Evolutionary conservation across 2,329 filamentous ascomycete species (phyloP), one percentile per base, ranked within the genome.

Genomic region (Calonectria hawksworthii): DNA sequence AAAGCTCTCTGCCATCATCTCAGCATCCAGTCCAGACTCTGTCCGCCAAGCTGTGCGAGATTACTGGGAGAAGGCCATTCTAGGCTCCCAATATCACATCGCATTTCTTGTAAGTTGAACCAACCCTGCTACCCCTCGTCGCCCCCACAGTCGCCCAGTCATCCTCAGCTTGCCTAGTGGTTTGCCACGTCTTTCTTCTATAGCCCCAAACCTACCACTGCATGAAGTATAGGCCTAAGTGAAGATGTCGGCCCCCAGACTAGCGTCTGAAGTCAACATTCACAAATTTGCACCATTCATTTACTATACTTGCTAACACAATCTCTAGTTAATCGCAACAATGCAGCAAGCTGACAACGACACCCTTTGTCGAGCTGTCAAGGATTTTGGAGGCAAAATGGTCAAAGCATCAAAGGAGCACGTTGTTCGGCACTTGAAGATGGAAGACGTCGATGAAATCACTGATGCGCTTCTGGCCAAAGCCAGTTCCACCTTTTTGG

Each of bases 11-110:
- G 38, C 74, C 4, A 36, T 85, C 26, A 81, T 91, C 6, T 83
- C 85, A 21, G 85, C 85, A 52, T 83, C 86, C 18, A 76, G 86
- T 9, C 83, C 88, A 0, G 83, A 87, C 38, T 85, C 86, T n/a
- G 87, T 90, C 26, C 85, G 89, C 16, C 86, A 87, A 56, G 85
- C 86, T 0, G 77, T 91, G 14, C 85, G 90, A 30, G 89, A 90
- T 74, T 85, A 88, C 70, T 90, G 89, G 87, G 83, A 89, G 52
- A 90, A 87, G 76, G 87, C 86, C 23, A 75, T 91, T 3, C 70
- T 87, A 4, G 89, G 89, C 13, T 89, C 88, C 5, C 87, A 89
- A 14, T 91, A 89, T 72, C 89, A 91, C 74, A 83, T 87, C 52
- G 85, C 87, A 2, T 91, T 91, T 75, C 72, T 91, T 68, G 89